Conservation (phyloP, 2,329 filamentous ascomycete species). For the Thielaviopsis euricoi region DNA sequence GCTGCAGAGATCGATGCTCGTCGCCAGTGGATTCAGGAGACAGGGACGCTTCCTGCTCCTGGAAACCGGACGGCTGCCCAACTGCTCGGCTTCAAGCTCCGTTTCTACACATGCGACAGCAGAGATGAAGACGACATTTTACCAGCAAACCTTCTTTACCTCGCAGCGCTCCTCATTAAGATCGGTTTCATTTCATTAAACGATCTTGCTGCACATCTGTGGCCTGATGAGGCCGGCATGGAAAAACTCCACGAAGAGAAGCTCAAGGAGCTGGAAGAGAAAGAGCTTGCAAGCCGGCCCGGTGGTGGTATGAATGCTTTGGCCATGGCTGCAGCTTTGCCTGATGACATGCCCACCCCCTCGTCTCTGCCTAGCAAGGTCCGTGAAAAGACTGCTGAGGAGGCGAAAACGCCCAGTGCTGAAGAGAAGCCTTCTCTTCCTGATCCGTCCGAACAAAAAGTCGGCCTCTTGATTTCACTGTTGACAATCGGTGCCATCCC, state of each 20-base stretch:
- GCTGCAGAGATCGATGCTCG: constrained; percentile 39
- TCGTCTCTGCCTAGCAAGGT: constrained; percentile 28
- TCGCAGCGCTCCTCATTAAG: constrained; percentile 86
- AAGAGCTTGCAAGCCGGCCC: constrained; percentile 52
- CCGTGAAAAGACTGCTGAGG: constrained; percentile 16
- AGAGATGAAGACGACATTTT: constrained; percentile 61
- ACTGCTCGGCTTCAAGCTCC: constrained; percentile 88
- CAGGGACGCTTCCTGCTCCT: constrained; percentile 63
- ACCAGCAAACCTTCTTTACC: constrained; percentile 82
- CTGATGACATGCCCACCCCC: constrained; percentile 53
- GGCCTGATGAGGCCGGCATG: constrained; percentile 75
- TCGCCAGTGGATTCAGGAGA: constrained; percentile 61
- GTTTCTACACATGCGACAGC: constrained; percentile 75
- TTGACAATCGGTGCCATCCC: constrained; percentile 84
- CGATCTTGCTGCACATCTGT: constrained; percentile 84
- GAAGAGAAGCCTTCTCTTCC: constrained; percentile 39
- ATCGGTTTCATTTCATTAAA: constrained; percentile 87
- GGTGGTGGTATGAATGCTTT: constrained; percentile 69
- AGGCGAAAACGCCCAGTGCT: constrained; percentile 19
- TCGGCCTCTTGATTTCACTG: constrained; percentile 65
- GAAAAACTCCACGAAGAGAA: constrained; percentile 51
- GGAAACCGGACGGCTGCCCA: constrained; percentile 90
- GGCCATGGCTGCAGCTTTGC: constrained; percentile 68
- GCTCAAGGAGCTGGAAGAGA: constrained; percentile 60
- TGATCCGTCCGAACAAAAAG: constrained; percentile 76